A percentile compares a stretch with the other conserved stretches of the same genome.
Conservation (phyloP, 2,329 filamentous ascomycete genomes). For the Colletotrichum theobromicola region DNA sequence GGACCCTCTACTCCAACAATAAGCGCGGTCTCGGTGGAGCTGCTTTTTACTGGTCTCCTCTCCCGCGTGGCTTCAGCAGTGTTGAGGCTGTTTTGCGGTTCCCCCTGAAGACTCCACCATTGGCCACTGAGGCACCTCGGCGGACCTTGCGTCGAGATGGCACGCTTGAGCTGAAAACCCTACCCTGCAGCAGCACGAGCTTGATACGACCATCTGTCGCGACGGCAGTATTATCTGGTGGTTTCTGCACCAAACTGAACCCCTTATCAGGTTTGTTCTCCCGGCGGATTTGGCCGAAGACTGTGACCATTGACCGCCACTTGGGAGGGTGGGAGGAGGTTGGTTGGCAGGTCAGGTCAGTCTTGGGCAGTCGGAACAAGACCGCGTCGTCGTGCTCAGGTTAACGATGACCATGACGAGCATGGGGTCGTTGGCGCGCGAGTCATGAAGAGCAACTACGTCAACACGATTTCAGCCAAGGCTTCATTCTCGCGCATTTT, state of each 20-base stretch:
- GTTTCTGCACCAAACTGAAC: background rate
- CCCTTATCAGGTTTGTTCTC: background rate
- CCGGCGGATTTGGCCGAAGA: background rate
- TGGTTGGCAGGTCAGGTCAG: background rate
- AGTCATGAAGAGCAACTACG: slow-evolving; percentile 18
- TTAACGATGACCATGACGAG: background rate
- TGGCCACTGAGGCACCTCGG: background rate
- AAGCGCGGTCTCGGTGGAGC: slow-evolving; percentile 16
- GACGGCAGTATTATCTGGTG: background rate
- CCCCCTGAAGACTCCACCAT: slow-evolving; percentile 12
- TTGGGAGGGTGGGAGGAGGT: background rate
- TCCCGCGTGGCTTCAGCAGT: slow-evolving; percentile 17
- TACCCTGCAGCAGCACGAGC: background rate
- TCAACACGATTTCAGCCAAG: background rate
- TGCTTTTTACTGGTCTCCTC: background rate
- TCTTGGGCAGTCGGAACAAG: background rate
- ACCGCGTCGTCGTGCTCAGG: background rate
- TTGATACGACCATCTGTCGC: background rate
- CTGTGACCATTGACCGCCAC: slow-evolving; percentile 9
- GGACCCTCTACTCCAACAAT: slow-evolving; percentile 18
- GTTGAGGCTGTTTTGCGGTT: slow-evolving; percentile 22
- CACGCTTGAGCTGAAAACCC: background rate
- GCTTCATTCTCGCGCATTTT: background rate
- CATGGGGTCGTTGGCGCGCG: slow-evolving; percentile 4
- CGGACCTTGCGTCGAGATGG: background rate